A percentile compares a stretch with the other conserved stretches of the same genome.
Evolutionary conservation across 768 basidiomycete species (phyloP).

Genomic region (Paxillus involutus): DNA sequence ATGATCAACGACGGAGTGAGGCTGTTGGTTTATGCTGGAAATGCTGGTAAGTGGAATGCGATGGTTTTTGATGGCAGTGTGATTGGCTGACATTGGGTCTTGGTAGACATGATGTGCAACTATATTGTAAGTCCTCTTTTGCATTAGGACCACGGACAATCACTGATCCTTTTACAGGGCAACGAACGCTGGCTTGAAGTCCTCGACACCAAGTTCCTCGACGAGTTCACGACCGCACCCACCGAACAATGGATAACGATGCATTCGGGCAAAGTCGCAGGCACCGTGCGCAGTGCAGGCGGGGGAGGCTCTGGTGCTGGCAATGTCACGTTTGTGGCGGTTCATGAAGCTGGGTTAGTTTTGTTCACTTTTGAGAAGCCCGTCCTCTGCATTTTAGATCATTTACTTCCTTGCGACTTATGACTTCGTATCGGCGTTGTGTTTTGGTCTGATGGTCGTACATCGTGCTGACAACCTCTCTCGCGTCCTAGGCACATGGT

Average conservation of each 20-base stretch:
- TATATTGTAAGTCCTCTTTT: conserved; percentile 49
- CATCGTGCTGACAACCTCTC: conserved; percentile 1
- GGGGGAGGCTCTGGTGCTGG: conserved; percentile 66
- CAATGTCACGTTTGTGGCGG: conserved; percentile 80
- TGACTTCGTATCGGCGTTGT: background rate
- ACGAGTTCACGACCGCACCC: conserved; percentile 54
- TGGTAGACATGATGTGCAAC: conserved; percentile 84
- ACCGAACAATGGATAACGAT: conserved; percentile 57
- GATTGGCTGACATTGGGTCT: conserved; percentile 12
- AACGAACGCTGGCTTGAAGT: conserved; percentile 74
- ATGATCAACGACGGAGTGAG: conserved; percentile 82
- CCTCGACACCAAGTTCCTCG: conserved; percentile 60
- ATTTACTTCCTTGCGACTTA: too few species aligned
- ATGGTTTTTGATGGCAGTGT: background rate
- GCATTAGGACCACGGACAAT: background rate
- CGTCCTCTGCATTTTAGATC: too few species aligned
- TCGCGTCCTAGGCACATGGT: conserved; percentile 72
- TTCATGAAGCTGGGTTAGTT: conserved; percentile 78
- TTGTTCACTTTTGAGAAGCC: background rate
- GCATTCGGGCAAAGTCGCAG: conserved; percentile 54
- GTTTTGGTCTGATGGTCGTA: background rate
- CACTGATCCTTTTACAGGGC: conserved; percentile 42
- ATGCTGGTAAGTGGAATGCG: conserved; percentile 54
- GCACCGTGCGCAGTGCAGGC: conserved; percentile 70
- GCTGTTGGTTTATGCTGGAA: conserved; percentile 87